phyloP scores from a whole-genome alignment of 805 yeast genomes.

The Spathaspora hagerdaliae region DNA sequence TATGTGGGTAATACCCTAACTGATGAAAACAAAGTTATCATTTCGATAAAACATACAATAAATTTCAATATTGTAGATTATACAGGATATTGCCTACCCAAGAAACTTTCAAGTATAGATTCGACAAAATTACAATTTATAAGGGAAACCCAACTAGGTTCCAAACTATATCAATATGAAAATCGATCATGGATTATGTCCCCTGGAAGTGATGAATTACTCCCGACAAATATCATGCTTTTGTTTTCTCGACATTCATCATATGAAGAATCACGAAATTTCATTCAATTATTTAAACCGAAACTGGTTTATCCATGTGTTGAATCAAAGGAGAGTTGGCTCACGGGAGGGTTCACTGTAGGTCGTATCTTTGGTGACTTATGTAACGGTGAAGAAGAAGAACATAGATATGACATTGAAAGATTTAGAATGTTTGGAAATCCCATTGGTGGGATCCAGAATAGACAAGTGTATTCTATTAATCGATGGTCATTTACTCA shows the following conservation, averaged over 20 bases:
- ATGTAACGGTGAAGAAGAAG: conserved; percentile 14
- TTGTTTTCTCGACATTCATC: conserved; percentile 48
- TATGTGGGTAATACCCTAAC: too few species aligned
- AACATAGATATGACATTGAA: conserved; percentile 12
- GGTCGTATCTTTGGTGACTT: conserved; percentile 36
- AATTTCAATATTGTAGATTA: conserved; percentile 33
- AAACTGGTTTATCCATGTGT: conserved; percentile 42
- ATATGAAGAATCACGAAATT: conserved; percentile 33
- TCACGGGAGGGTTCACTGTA: conserved; percentile 33
- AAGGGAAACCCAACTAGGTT: conserved; percentile 16
- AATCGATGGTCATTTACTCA: conserved; percentile 31
- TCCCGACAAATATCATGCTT: conserved; percentile 33
- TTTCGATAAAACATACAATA: conserved; percentile 33
- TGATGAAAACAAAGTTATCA: conserved; percentile 8
- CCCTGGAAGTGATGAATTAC: conserved; percentile 17
- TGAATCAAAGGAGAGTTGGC: conserved; percentile 30
- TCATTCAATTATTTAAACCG: conserved; percentile 34
- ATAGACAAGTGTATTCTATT: conserved; percentile 19
- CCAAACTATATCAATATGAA: conserved; percentile 18
- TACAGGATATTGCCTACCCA: conserved; percentile 25
- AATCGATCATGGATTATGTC: conserved; percentile 27
- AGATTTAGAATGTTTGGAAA: conserved; percentile 14
- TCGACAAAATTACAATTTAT: conserved; percentile 9
- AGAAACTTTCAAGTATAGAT: conserved; percentile 8
- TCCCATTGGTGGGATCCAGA: conserved; percentile 11